Conservation (phyloP, 2,329 filamentous ascomycete genomes). For the Phaeomoniella chlamydospora region DNA sequence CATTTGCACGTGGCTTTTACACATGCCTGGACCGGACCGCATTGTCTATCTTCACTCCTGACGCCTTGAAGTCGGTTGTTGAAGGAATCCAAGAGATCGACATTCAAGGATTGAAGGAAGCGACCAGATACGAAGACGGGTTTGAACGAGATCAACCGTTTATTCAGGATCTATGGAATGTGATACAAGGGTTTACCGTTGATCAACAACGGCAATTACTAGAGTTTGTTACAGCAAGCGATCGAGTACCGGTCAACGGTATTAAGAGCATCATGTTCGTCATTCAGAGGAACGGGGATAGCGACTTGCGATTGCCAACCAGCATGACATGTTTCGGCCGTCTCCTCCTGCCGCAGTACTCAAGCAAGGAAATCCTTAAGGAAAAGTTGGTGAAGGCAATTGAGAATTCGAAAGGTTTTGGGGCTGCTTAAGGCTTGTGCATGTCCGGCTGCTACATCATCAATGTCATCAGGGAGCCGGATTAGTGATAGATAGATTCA, state of each 20-base stretch:
- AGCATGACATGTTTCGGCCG: constrained; percentile 91
- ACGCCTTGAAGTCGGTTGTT: constrained; percentile 59
- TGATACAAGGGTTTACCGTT: constrained; percentile 51
- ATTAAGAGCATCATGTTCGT: constrained; percentile 70
- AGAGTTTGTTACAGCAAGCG: constrained; percentile 89
- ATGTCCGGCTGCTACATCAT: too few relatives aligned
- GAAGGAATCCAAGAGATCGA: constrained; percentile 77
- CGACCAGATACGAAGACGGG: constrained; percentile 63
- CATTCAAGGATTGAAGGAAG: constrained; percentile 53
- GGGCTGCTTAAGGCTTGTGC: constrained; percentile 54
- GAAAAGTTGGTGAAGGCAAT: constrained; percentile 72
- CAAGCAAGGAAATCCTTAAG: constrained; percentile 51
- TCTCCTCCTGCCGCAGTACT: constrained; percentile 72
- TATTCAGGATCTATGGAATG: constrained; percentile 69
- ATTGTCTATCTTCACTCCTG: constrained; percentile 55
- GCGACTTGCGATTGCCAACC: constrained; percentile 54
- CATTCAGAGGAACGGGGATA: constrained; percentile 62
- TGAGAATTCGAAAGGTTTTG: constrained; percentile 80
- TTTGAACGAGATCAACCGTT: constrained; percentile 57
- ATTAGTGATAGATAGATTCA: too few relatives aligned
- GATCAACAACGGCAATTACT: constrained; percentile 62
- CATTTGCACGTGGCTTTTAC: constrained; percentile 70
- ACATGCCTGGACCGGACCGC: constrained; percentile 58
- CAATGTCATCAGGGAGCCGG: too few relatives aligned
- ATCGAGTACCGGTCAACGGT: constrained; percentile 78